phyloP scores from a whole-genome alignment of 371 early-diverging fungal genomes.

The Rhizopus delemar region DNA sequence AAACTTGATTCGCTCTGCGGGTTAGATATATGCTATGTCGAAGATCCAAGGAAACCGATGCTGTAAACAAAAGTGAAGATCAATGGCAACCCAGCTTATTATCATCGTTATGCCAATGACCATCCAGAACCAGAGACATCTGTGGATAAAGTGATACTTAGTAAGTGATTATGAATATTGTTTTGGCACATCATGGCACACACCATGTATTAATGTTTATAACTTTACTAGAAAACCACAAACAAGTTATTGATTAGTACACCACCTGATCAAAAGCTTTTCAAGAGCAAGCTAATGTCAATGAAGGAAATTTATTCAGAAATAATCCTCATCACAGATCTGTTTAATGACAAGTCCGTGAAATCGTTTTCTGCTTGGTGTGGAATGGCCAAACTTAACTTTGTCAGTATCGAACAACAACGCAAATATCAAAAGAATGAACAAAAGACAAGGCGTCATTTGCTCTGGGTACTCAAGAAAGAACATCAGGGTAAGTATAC shows the following conservation, averaged over 20 bases:
- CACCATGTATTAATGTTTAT: constrained; percentile 5
- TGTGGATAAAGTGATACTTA: constrained; percentile 9
- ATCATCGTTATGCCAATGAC: constrained; percentile 6
- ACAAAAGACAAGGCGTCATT: constrained; percentile 1
- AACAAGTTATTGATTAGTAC: constrained; percentile 9
- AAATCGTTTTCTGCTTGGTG: constrained; percentile 11
- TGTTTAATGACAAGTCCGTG: constrained; percentile 9
- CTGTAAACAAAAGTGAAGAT: constrained; percentile 14
- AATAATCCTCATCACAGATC: constrained; percentile 2
- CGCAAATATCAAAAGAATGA: constrained; percentile 2
- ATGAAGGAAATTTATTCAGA: constrained; percentile 14
- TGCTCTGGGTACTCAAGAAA: constrained; percentile 3
- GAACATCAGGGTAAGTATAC: background rate
- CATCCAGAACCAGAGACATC: constrained; percentile 1
- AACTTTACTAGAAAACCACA: constrained; percentile 17
- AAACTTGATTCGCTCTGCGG: constrained; percentile 3
- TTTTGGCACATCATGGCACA: constrained; percentile 2
- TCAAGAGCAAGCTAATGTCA: constrained; percentile 8
- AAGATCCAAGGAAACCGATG: constrained; percentile 13
- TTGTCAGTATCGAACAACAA: background rate
- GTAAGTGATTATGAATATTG: constrained; percentile 11
- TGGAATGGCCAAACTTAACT: constrained; percentile 20
- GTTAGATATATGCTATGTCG: constrained; percentile 8
- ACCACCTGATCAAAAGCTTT: constrained; percentile 4
- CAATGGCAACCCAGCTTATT: constrained; percentile 7